Evolutionary conservation across 2,329 filamentous ascomycete species (phyloP), one percentile per base, ranked within the genome.

Genomic region (Ceratocystis smalleyi): DNA sequence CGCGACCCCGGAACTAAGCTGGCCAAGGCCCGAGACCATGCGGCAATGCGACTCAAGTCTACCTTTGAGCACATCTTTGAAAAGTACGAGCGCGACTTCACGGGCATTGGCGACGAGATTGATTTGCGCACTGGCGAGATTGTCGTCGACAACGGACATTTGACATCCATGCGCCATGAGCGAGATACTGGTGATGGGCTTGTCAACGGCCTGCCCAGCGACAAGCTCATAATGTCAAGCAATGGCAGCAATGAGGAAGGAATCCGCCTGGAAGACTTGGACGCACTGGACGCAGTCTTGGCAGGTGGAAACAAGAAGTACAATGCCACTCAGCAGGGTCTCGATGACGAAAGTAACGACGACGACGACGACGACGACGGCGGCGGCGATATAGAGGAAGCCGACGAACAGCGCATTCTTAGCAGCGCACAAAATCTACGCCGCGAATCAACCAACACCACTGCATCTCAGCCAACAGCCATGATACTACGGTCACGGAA

Each of bases 141-240:
- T 59, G 80, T 95, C n/a, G 85, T 96, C 64, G 82, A 97, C 73
- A 94, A 96, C 77, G 92, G 94, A 0, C 94, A 97, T 75, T 73
- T 96, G 62, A 73, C 81, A 61, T 71, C 71, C 73, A 82, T 70
- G 83, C 89, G 79, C 70, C 76, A 71, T 73, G 82, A 74, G 79
- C 86, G 71, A 74, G 76, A 77, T 55, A 72, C 74, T 15, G 75
- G 80, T 68, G 68, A 68, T 75, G 35, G 47, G 63, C 63, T 69
- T 67, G 71, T 65, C 30, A 69, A 73, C 19, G 67, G 62, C 43
- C 43, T 62, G 55, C 61, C 62, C 32, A 60, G 67, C 17, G 61
- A 64, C 70, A 57, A 66, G 12, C 43, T 63, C 8, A 59, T 65
- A 68, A 64, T 32, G 69, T 70, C 43, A 70, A 71, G 73, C 2